Percentiles rank a stretch among this genome's conserved stretches.
These are phyloP conservation scores for Colletotrichum musicola DNA, from an alignment of 2,329 filamentous ascomycete genomes.

Conservation along the genomic window DNA sequence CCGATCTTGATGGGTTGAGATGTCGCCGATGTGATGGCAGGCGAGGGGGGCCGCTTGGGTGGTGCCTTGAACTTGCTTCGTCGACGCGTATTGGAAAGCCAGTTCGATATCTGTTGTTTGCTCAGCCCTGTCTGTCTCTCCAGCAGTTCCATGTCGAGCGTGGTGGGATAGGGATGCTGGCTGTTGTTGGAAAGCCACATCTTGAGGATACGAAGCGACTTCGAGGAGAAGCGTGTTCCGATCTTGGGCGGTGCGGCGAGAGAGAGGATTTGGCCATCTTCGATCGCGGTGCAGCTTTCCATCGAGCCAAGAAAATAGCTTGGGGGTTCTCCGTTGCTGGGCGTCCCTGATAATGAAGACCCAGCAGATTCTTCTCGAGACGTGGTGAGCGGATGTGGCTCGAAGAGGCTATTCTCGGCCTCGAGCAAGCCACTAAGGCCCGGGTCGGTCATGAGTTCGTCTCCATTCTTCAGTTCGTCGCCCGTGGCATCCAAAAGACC, in stretches of 20 bases:
- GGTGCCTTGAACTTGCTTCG: constrained; percentile 25
- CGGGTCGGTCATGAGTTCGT: neutral
- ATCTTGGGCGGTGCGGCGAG: constrained; percentile 38
- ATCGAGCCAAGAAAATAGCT: neutral
- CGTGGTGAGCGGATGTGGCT: too few relatives aligned
- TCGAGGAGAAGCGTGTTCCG: constrained; percentile 43
- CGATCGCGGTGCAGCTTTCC: neutral
- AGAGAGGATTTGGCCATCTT: neutral
- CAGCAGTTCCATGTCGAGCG: constrained; percentile 30
- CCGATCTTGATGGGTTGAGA: constrained; percentile 16
- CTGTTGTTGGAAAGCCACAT: constrained; percentile 39
- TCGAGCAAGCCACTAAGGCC: neutral
- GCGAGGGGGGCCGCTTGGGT: constrained; percentile 30
- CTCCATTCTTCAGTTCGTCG: neutral
- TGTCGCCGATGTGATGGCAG: constrained; percentile 18
- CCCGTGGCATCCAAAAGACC: neutral
- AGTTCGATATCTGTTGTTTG: constrained; percentile 36
- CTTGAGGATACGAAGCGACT: constrained; percentile 40
- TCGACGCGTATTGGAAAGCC: constrained; percentile 35
- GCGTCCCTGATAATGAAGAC: constrained; percentile 5
- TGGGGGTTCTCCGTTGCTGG: neutral
- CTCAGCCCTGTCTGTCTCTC: constrained; percentile 30
- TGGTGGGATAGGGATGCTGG: constrained; percentile 23
- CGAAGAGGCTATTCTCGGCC: neutral
- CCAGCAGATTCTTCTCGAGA: neutral